These are phyloP conservation scores for Aspergillus sp. DNA, from an alignment of 2,329 filamentous ascomycete genomes.

Conservation along the genomic window DNA sequence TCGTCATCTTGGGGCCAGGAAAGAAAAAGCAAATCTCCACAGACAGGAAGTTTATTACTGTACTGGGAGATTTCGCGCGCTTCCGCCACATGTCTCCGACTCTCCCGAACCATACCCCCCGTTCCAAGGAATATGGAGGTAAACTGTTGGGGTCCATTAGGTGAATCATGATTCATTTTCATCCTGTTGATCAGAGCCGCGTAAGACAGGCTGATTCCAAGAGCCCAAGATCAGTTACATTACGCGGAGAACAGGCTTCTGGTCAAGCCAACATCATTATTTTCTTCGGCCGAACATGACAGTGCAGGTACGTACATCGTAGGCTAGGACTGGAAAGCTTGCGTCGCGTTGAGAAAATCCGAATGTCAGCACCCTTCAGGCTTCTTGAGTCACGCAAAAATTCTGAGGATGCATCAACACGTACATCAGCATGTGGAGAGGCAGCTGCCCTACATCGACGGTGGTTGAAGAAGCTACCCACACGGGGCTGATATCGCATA, in stretches of 20 bases:
- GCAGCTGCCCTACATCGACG: background rate
- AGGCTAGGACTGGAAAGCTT: constrained; percentile 8
- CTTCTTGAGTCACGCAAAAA: background rate
- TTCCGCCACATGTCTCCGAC: constrained; percentile 12
- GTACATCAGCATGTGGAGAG: constrained; percentile 22
- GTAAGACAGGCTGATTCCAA: constrained; percentile 26
- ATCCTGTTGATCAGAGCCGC: constrained; percentile 29
- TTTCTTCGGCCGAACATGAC: constrained; percentile 2
- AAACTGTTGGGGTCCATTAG: constrained; percentile 1
- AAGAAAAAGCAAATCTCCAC: constrained; percentile 13
- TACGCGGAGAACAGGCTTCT: constrained; percentile 1
- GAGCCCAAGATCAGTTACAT: constrained; percentile 11
- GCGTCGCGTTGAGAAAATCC: background rate
- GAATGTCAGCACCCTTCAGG: background rate
- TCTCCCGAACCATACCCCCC: background rate
- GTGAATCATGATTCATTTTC: constrained; percentile 17
- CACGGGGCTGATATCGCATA: constrained; percentile 7
- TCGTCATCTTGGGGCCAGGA: constrained; percentile 10
- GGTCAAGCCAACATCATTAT: background rate
- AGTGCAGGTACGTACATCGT: background rate
- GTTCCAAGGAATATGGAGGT: background rate
- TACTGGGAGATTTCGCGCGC: constrained; percentile 1
- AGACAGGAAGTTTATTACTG: constrained; percentile 7
- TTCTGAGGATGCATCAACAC: background rate
- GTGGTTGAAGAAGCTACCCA: background rate